Conservation (phyloP, 2,329 filamentous ascomycete species). For the Alternaria sp. region DNA sequence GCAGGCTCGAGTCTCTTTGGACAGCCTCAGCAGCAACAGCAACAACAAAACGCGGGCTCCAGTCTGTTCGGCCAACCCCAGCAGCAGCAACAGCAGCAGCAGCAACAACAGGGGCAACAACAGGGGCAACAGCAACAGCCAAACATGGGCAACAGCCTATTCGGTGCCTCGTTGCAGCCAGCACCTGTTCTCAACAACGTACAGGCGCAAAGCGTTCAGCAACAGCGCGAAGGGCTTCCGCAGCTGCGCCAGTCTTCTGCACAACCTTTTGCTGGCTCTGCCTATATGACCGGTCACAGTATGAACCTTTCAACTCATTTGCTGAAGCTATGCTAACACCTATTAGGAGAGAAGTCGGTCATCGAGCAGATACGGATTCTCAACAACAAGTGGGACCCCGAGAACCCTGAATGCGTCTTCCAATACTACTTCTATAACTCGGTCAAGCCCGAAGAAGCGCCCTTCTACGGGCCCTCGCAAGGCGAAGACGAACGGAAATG, state of each 20-base stretch:
- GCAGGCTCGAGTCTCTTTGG: slow-evolving; percentile 51
- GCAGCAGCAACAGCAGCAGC: slow-evolving; percentile 45
- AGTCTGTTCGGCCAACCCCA: slow-evolving; percentile 51
- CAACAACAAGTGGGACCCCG: slow-evolving; percentile 76
- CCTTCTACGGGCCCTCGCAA: slow-evolving; percentile 75
- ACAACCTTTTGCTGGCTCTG: slow-evolving; percentile 37
- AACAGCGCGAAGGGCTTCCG: slow-evolving; percentile 47
- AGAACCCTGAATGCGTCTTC: slow-evolving; percentile 74
- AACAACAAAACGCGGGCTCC: slow-evolving; percentile 48
- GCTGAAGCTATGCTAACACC: slow-evolving; percentile 19
- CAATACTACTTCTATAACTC: slow-evolving; percentile 90
- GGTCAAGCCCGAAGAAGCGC: slow-evolving; percentile 76
- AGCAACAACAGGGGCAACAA: slow-evolving; percentile 34
- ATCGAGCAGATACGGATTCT: slow-evolving; percentile 77
- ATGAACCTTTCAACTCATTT: slow-evolving; percentile 13
- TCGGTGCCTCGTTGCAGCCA: slow-evolving; percentile 45
- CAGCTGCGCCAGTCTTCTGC: slow-evolving; percentile 44
- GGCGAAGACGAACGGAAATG: slow-evolving; percentile 79
- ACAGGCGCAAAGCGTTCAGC: slow-evolving; percentile 48
- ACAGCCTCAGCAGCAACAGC: slow-evolving; percentile 46
- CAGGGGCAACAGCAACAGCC: slow-evolving; percentile 52
- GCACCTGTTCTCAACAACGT: slow-evolving; percentile 38
- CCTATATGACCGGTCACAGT: slow-evolving; percentile 39
- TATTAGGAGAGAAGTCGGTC: slow-evolving; percentile 72
- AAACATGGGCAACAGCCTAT: slow-evolving; percentile 51